These are phyloP conservation scores for Lolium perenne DNA, from an alignment of 176 grass and related monocot species.

Conservation along the genomic window DNA sequence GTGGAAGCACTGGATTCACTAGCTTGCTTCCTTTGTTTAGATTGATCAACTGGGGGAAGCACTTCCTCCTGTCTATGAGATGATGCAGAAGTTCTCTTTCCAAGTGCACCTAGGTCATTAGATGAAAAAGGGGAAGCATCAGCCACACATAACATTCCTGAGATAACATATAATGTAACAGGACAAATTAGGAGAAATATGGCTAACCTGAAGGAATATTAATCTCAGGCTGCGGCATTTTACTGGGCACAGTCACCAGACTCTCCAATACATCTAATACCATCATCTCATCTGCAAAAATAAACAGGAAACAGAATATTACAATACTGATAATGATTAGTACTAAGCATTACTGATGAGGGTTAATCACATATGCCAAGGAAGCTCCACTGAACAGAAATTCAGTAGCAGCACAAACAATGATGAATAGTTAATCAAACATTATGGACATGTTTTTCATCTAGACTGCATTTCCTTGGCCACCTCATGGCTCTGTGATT, in stretches of 20 bases:
- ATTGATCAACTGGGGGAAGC: conserved; percentile 21
- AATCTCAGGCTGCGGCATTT: conserved; percentile 31
- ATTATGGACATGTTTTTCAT: conserved; percentile 5
- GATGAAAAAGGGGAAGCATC: conserved; percentile 29
- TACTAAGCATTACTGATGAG: conserved; percentile 23
- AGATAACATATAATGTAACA: conserved; percentile 23
- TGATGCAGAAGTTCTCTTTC: conserved; percentile 23
- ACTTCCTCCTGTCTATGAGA: conserved; percentile 42
- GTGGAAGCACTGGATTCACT: conserved; percentile 32
- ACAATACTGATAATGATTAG: neutral
- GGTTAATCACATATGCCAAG: neutral
- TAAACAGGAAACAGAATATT: conserved; percentile 11
- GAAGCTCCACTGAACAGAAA: conserved; percentile 23
- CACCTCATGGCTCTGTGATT: neutral
- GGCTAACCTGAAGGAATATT: conserved; percentile 56
- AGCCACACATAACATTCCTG: conserved; percentile 19
- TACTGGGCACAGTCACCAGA: conserved; percentile 51
- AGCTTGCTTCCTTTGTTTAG: conserved; percentile 42
- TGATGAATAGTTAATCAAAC: conserved; percentile 18
- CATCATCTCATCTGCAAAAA: conserved; percentile 60
- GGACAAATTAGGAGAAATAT: conserved; percentile 22
- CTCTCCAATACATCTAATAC: conserved; percentile 62
- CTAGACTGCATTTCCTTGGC: conserved; percentile 7
- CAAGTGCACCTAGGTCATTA: conserved; percentile 40
- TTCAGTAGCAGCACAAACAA: conserved; percentile 21